Base-by-base conservation (phyloP, 495 filamentous ascomycete genomes). In the Trichoderma virens region DNA sequence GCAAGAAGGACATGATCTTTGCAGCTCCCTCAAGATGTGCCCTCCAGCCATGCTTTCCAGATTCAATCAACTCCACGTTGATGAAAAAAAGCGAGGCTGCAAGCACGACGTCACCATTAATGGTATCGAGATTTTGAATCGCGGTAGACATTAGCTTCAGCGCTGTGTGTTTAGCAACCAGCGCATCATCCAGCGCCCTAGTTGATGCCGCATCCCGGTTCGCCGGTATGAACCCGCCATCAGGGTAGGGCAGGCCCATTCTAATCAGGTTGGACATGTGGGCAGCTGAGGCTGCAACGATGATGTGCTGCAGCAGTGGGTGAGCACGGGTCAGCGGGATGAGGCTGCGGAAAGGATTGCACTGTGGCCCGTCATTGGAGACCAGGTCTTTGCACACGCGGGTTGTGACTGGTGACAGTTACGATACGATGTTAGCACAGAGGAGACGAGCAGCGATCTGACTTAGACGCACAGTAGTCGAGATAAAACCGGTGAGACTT, bases 11-110 rank as follows among this genome's bases (percentile, higher is more conserved):
- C 62, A 83, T 76, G 4, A 85, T 69, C 11, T 69, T 73, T 32
- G 77, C 77, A 2, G 79, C 81, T 5, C 77, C 80, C 64, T 80
- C 73, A 32, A 85, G 73, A 68, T 86, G 84, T 61, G 73, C 73
- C 38, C 80, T 79, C 84, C 84, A 86, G 11, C 75, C 76, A 30
- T 80, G 80, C 61, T 74, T 80, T 0, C 82, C 82, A 6, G 81
- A 82, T 68, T 86, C 84, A 30, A 86, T 75, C 9, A 86, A 74
- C 66, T 85, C 78, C 20, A 86, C 73, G 60, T 85, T 83, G 64
- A 86, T 78, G 43, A 86, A 76, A 65, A 85, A 81, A 28, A 85
- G 78, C 0, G 82, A 78, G n/a, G 80, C 80, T 7, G 81, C 78
- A 0, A 81, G 71, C 7, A 81, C 43, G 41, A 83, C 73, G 32